Conservation (phyloP, 1,139 yeast species). For the Pichia sp. region DNA sequence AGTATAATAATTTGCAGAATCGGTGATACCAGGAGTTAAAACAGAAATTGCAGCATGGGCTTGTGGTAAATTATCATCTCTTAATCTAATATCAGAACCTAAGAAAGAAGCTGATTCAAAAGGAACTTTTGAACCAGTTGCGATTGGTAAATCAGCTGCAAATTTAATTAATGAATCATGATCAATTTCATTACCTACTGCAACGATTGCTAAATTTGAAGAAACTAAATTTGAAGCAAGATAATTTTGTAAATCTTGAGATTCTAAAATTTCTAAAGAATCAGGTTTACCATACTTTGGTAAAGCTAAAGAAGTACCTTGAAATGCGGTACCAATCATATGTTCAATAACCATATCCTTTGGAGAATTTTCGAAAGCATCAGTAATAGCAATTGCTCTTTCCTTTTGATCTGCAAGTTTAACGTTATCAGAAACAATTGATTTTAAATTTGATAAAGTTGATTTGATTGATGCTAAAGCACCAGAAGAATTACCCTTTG, state of each 20-base stretch:
- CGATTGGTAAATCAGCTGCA: slow-evolving; percentile 44
- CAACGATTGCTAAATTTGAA: slow-evolving; percentile 62
- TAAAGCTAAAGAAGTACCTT: slow-evolving; percentile 70
- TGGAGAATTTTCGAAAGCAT: slow-evolving; percentile 42
- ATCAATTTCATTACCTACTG: slow-evolving; percentile 57
- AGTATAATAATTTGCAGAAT: slow-evolving; percentile 58
- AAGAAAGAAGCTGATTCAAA: slow-evolving; percentile 54
- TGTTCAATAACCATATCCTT: slow-evolving; percentile 57
- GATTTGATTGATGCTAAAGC: slow-evolving; percentile 24
- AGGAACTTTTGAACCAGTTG: slow-evolving; percentile 51
- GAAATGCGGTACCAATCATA: slow-evolving; percentile 75
- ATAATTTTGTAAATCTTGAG: slow-evolving; percentile 52
- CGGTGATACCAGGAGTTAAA: slow-evolving; percentile 53
- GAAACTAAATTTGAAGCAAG: slow-evolving; percentile 51
- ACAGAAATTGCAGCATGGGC: slow-evolving; percentile 73
- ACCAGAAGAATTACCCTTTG: slow-evolving; percentile 25
- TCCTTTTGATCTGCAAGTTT: slow-evolving; percentile 25
- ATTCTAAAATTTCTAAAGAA: slow-evolving; percentile 49
- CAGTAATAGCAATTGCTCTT: slow-evolving; percentile 33
- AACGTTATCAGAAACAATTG: slow-evolving; percentile 21
- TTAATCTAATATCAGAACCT: slow-evolving; percentile 80
- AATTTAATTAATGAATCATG: slow-evolving; percentile 65
- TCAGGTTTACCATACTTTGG: slow-evolving; percentile 71
- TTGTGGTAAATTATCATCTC: slow-evolving; percentile 80
- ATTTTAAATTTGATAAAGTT: slow-evolving; percentile 17